These are phyloP conservation scores for Barnettozyma hawaiiensis DNA, from an alignment of 1,139 yeast species.

Conservation along the genomic window DNA sequence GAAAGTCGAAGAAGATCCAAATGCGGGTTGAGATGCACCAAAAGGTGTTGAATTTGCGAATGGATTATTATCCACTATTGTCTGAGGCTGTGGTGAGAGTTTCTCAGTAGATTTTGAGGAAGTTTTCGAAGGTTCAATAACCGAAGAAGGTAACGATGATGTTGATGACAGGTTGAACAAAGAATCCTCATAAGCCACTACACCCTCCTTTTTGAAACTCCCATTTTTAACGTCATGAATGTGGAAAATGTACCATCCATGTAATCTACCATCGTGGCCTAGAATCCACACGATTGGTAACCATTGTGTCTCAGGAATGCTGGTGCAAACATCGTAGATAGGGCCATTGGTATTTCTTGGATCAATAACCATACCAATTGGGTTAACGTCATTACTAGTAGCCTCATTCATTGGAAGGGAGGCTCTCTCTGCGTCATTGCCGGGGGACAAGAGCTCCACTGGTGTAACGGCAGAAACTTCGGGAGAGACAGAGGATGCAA, in stretches of 20 bases:
- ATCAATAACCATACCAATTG: conserved; percentile 66
- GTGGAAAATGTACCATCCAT: conserved; percentile 63
- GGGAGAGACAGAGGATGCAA: conserved; percentile 59
- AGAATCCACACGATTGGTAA: conserved; percentile 61
- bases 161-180: conserved; percentile 4
- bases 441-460: conserved; percentile 35
- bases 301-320: conserved; percentile 50
- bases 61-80: background rate
- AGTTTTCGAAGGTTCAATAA: background rate
- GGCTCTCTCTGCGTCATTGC: conserved; percentile 68
- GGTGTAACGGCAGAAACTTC: conserved; percentile 46
- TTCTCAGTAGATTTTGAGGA: background rate
- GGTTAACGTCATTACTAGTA: conserved; percentile 60
- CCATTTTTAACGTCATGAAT: conserved; percentile 39
- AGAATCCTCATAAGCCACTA: conserved; percentile 14
- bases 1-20: conserved; percentile 1
- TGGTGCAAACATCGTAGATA: conserved; percentile 45
- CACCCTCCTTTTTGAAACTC: conserved; percentile 23
- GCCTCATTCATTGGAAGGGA: conserved; percentile 63
- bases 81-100: background rate
- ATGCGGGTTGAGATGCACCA: background rate
- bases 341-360: conserved; percentile 40
- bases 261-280: conserved; percentile 55
- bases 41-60: conserved; percentile 14
- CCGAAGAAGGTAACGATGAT: background rate